Conservation (phyloP, 441 rosid genomes). For the Raphanus hybrid region DNA sequence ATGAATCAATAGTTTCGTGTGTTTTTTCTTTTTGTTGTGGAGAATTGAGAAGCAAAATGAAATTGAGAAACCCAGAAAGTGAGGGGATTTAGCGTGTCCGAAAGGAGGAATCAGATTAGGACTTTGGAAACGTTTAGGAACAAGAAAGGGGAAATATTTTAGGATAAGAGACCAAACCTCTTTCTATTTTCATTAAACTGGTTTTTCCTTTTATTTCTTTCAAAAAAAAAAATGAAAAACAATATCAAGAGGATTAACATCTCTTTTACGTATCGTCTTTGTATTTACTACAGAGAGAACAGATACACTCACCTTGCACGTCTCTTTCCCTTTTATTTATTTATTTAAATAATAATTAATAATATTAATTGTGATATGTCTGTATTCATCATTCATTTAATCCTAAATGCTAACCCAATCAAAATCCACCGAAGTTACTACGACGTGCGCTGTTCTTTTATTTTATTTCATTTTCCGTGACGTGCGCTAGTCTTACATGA, state of each 20-base stretch:
- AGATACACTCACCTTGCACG: conserved; percentile 19
- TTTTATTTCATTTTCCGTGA: background rate
- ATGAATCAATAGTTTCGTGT: conserved; percentile 7
- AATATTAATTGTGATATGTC: background rate
- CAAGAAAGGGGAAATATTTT: conserved; percentile 35
- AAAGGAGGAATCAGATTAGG: conserved; percentile 36
- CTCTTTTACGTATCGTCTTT: conserved; percentile 38
- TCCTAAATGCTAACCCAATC: background rate
- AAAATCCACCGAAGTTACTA: background rate
- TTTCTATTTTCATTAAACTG: conserved; percentile 24
- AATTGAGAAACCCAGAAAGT: background rate
- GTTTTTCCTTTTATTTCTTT: background rate
- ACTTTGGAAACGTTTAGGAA: conserved; percentile 38
- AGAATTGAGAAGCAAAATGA: background rate
- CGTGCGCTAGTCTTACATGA: background rate
- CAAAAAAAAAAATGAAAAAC: too few relatives aligned
- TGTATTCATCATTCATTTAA: background rate
- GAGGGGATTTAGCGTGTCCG: background rate
- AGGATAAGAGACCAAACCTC: conserved; percentile 26
- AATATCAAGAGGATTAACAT: background rate
- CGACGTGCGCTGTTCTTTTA: background rate
- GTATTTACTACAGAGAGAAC: conserved; percentile 20
- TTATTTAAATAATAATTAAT: background rate
- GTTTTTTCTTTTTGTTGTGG: background rate
- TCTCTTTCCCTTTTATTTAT: background rate